Percentiles rank a stretch among this genome's conserved stretches.
phyloP scores from a whole-genome alignment of 768 basidiomycete genomes.

The Infundibulicybe gibba region DNA sequence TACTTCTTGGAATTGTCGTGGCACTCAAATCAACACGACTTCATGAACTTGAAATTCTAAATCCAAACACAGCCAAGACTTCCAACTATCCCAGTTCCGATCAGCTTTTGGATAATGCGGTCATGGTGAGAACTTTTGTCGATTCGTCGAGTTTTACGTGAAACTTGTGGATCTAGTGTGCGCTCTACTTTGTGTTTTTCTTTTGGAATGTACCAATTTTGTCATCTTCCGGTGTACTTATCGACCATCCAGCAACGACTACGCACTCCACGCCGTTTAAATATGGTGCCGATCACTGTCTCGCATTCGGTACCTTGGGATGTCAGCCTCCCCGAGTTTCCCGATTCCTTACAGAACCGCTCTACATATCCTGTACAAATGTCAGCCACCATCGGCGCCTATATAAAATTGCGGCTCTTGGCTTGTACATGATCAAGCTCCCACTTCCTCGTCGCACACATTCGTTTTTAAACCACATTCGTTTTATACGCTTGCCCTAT shows the following conservation, averaged over 20 bases:
- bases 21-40: conserved; percentile 15
- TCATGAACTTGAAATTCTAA: conserved; percentile 8
- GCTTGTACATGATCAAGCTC: too few relatives aligned
- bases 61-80: conserved; percentile 14
- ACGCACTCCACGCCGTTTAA: conserved; percentile 7
- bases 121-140: conserved; percentile 14
- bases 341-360: too few relatives aligned
- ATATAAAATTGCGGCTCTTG: too few relatives aligned
- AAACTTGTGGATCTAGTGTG: conserved; percentile 4
- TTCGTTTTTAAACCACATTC: too few relatives aligned
- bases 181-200: conserved; percentile 10
- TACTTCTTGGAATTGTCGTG: conserved; percentile 13
- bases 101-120: conserved; percentile 19
- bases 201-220: conserved; percentile 2
- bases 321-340: too few relatives aligned
- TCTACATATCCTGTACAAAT: too few relatives aligned
- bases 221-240: conserved; percentile 7
- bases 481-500: too few relatives aligned
- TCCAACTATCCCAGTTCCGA: conserved; percentile 20
- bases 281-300: neutral
- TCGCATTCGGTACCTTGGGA: too few relatives aligned
- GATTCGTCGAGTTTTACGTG: neutral
- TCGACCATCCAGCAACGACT: conserved; percentile 11
- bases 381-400: too few relatives aligned
- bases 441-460: too few relatives aligned